Conservation (phyloP, 2,329 filamentous ascomycete genomes). For the Pseudogymnoascus sp. region DNA sequence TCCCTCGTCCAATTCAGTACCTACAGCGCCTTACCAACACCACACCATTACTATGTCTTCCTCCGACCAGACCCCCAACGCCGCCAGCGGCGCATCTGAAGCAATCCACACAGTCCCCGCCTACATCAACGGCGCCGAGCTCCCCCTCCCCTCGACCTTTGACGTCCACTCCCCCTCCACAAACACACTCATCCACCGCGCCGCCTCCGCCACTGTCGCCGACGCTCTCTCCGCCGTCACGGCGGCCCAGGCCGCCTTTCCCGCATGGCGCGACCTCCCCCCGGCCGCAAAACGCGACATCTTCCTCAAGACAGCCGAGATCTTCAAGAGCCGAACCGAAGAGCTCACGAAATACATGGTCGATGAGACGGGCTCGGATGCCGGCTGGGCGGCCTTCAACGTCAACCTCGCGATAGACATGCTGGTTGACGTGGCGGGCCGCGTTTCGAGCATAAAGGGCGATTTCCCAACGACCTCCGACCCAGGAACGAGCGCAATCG, state of each 20-base stretch:
- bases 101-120: constrained; percentile 31
- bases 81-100: neutral
- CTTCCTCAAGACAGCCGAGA: constrained; percentile 59
- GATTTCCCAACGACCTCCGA: constrained; percentile 32
- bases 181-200: constrained; percentile 46
- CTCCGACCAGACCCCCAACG: neutral
- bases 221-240: constrained; percentile 47
- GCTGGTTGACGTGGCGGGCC: constrained; percentile 37
- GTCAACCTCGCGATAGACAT: constrained; percentile 31
- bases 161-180: constrained; percentile 49
- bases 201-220: constrained; percentile 47
- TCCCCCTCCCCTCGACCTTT: constrained; percentile 41
- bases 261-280: constrained; percentile 58
- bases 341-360: constrained; percentile 56
- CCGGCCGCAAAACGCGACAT: constrained; percentile 58
- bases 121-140: constrained; percentile 39
- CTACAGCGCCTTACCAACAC: neutral
- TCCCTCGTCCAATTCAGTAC: neutral
- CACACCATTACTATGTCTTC: neutral
- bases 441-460: constrained; percentile 31
- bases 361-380: constrained; percentile 39
- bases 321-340: constrained; percentile 51
- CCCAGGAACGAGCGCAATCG: constrained; percentile 50
- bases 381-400: constrained; percentile 37
- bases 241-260: constrained; percentile 59